Evolutionary conservation across 2,329 filamentous ascomycete genomes (phyloP).

Genomic region (Nigrospora oryzae): DNA sequence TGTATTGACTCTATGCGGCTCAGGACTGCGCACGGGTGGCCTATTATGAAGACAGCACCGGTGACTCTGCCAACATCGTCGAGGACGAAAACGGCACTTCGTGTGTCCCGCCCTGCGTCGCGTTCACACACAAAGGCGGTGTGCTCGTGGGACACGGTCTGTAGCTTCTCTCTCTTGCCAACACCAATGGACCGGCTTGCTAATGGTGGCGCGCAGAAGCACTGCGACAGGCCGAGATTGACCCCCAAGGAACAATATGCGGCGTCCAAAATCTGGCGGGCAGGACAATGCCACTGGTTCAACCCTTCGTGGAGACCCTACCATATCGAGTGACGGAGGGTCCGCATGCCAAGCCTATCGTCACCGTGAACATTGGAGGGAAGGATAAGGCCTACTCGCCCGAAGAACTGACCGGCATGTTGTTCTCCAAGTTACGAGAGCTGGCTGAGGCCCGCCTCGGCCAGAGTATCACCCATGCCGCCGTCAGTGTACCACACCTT

Average conservation of each 20-base stretch:
- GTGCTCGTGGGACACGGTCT: neutral
- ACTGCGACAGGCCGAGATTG: neutral
- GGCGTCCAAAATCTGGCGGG: neutral
- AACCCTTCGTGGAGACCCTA: neutral
- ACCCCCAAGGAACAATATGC: neutral
- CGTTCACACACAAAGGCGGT: neutral
- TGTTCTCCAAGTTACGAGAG: neutral
- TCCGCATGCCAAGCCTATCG: neutral
- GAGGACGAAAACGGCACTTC: neutral
- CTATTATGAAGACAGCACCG: neutral
- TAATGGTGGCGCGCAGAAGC: neutral
- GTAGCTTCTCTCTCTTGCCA: neutral
- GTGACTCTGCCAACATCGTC: neutral
- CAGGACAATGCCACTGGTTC: neutral
- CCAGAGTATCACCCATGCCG: neutral
- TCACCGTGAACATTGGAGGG: neutral
- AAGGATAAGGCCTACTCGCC: neutral
- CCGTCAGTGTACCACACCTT: neutral
- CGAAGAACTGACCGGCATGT: neutral
- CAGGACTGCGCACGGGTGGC: neutral
- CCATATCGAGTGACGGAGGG: neutral
- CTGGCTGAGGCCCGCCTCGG: neutral
- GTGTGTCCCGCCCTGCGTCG: neutral
- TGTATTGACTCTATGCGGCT: neutral
- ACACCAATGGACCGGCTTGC: neutral